Evolutionary conservation across 768 basidiomycete genomes (phyloP).

Genomic region (Phlebiopsis flavidoalba): DNA sequence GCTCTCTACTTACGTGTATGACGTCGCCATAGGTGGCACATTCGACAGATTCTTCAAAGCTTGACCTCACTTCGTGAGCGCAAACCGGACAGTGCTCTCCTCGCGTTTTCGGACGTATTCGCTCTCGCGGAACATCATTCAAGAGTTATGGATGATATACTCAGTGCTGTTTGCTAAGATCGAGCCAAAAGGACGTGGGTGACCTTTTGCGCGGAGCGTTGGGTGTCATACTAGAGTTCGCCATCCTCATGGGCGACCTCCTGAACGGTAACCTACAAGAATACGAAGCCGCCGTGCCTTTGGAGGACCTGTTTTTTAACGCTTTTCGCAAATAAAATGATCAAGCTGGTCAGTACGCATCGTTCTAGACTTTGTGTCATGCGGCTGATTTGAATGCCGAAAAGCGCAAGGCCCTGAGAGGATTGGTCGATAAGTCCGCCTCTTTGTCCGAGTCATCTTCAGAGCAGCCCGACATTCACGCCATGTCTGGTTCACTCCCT

Average conservation of each 20-base stretch:
- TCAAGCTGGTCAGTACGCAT: constrained; percentile 45
- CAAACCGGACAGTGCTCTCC: neutral
- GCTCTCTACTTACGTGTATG: constrained; percentile 70
- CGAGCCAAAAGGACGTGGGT: constrained; percentile 58
- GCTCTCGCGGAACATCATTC: constrained; percentile 66
- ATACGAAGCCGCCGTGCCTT: constrained; percentile 52
- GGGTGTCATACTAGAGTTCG: constrained; percentile 63
- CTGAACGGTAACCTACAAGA: constrained; percentile 51
- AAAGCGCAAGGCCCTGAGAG: constrained; percentile 53
- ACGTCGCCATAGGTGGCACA: constrained; percentile 76
- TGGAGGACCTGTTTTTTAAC: constrained; percentile 45
- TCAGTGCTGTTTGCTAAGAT: constrained; percentile 72
- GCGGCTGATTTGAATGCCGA: constrained; percentile 7
- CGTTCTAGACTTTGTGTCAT: neutral
- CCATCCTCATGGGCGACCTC: constrained; percentile 59
- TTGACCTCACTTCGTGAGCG: constrained; percentile 5
- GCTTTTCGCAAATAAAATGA: constrained; percentile 53
- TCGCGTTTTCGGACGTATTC: constrained; percentile 64
- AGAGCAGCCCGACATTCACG: constrained; percentile 14
- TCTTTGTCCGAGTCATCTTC: constrained; percentile 14
- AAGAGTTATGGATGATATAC: constrained; percentile 62
- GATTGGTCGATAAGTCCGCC: constrained; percentile 47
- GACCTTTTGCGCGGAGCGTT: constrained; percentile 60
- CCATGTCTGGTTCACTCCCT: constrained; percentile 4
- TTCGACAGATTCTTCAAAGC: constrained; percentile 59